Percentiles rank a stretch among this genome's conserved stretches.
Conservation (phyloP, 345 rosid species). For the Rhodamnia rubescens region DNA sequence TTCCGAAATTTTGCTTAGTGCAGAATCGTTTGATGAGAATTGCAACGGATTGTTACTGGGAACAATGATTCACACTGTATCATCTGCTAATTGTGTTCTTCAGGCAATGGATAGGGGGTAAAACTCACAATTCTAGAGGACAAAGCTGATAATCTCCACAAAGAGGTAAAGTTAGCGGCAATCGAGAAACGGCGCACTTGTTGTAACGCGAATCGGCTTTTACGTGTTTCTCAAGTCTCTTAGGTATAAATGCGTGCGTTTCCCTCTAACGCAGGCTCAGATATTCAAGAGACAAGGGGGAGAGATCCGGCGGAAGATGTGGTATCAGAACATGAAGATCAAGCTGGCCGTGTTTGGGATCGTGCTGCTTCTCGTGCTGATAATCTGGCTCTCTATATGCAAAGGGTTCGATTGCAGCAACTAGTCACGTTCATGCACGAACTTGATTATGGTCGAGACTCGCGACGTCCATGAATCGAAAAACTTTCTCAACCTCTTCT, state of each 20-base stretch:
- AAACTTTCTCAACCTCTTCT: not conserved
- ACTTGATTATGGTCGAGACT: not conserved
- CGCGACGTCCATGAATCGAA: not conserved
- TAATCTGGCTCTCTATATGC: constrained; percentile 8
- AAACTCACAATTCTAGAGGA: constrained; percentile 47
- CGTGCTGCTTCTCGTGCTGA: not conserved
- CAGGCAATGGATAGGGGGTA: constrained; percentile 74
- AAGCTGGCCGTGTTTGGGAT: constrained; percentile 3
- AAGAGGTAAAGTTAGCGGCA: constrained; percentile 32
- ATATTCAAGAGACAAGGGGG: not conserved
- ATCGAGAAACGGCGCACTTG: not conserved
- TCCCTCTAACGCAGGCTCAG: not conserved
- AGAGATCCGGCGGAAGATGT: constrained; percentile 2
- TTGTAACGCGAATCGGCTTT: not conserved
- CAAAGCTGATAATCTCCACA: constrained; percentile 57
- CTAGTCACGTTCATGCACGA: not conserved
- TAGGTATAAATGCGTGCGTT: not conserved
- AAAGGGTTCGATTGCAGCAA: constrained; percentile 3
- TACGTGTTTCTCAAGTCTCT: not conserved
- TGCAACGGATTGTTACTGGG: not conserved
- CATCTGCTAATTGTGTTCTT: not conserved
- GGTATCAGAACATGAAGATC: constrained; percentile 14
- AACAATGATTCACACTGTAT: not conserved
- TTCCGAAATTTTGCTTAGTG: not conserved
- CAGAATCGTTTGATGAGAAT: not conserved